Conservation (phyloP, 2,329 filamentous ascomycete genomes). For the Ascochyta koolunga region DNA sequence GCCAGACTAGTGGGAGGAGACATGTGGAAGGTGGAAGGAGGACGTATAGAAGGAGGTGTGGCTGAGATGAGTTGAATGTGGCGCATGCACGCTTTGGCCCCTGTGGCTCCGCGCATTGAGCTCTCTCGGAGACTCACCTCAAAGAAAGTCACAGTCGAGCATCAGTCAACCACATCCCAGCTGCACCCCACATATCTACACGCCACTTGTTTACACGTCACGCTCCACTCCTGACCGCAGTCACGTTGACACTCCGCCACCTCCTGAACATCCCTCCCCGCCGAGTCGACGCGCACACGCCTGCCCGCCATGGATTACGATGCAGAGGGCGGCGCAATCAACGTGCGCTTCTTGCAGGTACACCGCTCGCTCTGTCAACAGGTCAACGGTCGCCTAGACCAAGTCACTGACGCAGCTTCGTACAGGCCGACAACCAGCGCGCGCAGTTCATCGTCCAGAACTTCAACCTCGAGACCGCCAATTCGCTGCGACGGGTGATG, state of each 20-base stretch:
- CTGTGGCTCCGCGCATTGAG: slow-evolving; percentile 8
- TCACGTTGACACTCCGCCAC: slow-evolving; percentile 26
- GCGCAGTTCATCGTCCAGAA: slow-evolving; percentile 92
- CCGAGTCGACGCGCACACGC: slow-evolving; percentile 19
- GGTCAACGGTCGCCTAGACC: slow-evolving; percentile 6
- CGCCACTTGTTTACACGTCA: slow-evolving; percentile 23
- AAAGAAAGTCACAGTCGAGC: slow-evolving; percentile 31
- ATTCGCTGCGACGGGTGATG: slow-evolving; percentile 88
- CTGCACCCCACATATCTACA: slow-evolving; percentile 20
- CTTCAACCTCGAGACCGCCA: slow-evolving; percentile 89
- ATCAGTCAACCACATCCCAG: slow-evolving; percentile 18
- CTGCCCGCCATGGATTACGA: slow-evolving; percentile 57
- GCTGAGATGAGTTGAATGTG: slow-evolving; percentile 13
- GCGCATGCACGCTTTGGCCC: slow-evolving; percentile 10
- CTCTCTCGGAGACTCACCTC: slow-evolving; percentile 26
- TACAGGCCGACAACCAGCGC: slow-evolving; percentile 75
- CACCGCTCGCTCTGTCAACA: slow-evolving; percentile 27
- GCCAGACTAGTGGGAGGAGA: neutral
- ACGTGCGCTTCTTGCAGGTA: slow-evolving; percentile 49
- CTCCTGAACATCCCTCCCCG: slow-evolving; percentile 6
- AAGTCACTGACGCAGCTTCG: slow-evolving; percentile 28
- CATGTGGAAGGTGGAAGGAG: no score
- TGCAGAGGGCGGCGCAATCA: slow-evolving; percentile 52
- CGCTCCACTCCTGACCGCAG: slow-evolving; percentile 19
- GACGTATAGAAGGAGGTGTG: neutral